Evolutionary conservation across 1,284 basidiomycete genomes (phyloP), one percentile per base, ranked within the genome.

Genomic region (Schizophyllum commune): DNA sequence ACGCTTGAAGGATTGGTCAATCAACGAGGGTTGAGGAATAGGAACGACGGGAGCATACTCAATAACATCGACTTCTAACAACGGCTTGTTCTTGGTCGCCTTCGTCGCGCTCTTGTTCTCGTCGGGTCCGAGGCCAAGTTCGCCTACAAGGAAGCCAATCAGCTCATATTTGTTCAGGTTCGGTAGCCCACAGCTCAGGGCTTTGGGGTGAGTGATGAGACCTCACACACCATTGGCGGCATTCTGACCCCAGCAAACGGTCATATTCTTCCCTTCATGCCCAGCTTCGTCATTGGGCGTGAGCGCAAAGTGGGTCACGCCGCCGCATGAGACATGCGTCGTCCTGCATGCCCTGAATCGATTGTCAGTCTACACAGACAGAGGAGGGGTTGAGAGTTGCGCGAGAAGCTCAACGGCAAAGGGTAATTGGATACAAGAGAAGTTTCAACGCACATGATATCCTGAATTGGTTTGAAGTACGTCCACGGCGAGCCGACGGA

Each of bases 41-140:
- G 58, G 39, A 2, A 47, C 2, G 39, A 55, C 19, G 17, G 17
- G 17, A 73, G 27, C 86, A 61, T 65, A 92, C 91, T 89, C 85
- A 61, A 96, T 78, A 58, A 97, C 83, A 13, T 92, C 81, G 57
- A 97, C 81, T 0, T 86, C 90, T 20, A 75, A 75, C 7, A 98
- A 79, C 5, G 87, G 82, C n/a, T 84, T 75, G 65, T 94, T 84
- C 34, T 81, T 80, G 0, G 80, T 83, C 0, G 95, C 95, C 68
- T 95, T 94, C 3, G 93, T 96, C 0, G 92, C 85, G 66, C 92
- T 94, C 75, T 93, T 94, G 0, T 89, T 85, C 68, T 89, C 84
- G 9, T 90, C 86, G 0, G 81, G 79, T 8, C 94, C 94, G 1
- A 93, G 74, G 0, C 92, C 94, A 0, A 96, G 84, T 72, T 96